A percentile compares a stretch with the other conserved stretches of the same genome.
Evolutionary conservation across 192 early-diverging fungal genomes (phyloP).

Genomic region (Chytriomyces hyalinus): DNA sequence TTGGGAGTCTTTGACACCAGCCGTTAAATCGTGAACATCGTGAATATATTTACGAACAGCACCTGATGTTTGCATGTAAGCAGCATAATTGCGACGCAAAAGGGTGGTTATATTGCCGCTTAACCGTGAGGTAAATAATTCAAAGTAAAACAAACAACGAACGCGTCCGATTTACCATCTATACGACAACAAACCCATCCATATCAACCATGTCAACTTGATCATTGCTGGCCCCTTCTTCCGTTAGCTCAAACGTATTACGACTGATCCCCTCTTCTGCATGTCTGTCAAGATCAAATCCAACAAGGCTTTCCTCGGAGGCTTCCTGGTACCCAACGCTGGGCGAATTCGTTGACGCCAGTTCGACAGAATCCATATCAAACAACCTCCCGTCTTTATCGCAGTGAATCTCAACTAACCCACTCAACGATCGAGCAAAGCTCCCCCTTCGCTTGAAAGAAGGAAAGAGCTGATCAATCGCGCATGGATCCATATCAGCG

Average conservation of each 20-base stretch:
- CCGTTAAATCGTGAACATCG: no score
- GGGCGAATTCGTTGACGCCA: neutral
- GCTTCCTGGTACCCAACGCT: neutral
- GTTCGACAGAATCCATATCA: neutral
- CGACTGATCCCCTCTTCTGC: neutral
- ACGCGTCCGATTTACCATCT: neutral
- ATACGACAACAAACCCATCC: neutral
- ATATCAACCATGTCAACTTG: neutral
- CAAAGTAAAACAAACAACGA: no score
- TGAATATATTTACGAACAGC: no score
- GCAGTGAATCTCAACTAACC: neutral
- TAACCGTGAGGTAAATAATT: no score
- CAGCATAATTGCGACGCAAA: neutral
- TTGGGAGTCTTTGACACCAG: no score
- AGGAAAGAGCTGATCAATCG: neutral
- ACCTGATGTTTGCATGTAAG: no score
- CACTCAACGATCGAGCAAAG: neutral
- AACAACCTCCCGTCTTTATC: neutral
- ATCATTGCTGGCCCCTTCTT: neutral
- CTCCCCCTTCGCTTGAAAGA: neutral
- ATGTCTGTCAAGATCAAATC: neutral
- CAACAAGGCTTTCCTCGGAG: neutral
- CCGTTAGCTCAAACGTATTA: neutral
- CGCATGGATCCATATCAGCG: neutral
- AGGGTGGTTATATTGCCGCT: neutral